Conservation (phyloP, 179 eudicot species). For the Beta lomatogona region DNA sequence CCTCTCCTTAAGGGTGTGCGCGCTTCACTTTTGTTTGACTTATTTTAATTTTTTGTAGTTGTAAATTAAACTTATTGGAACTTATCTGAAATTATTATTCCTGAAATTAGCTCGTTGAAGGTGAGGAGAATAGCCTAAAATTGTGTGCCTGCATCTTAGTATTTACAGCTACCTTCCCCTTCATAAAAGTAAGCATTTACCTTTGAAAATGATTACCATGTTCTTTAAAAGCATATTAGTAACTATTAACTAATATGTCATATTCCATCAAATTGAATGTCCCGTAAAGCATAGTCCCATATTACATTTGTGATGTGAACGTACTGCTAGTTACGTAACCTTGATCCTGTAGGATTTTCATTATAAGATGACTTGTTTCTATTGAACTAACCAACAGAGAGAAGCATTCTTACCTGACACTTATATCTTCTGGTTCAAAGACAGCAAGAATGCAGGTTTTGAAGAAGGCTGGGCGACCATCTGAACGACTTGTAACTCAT, state of each 20-base stretch:
- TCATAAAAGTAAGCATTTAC: too few relatives aligned
- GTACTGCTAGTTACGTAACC: not conserved
- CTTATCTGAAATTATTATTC: too few relatives aligned
- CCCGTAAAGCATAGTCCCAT: not conserved
- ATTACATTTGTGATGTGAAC: not conserved
- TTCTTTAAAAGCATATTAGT: not conserved
- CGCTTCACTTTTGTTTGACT: too few relatives aligned
- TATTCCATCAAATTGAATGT: not conserved
- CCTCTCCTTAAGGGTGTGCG: too few relatives aligned
- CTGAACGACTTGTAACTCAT: constrained; percentile 84
- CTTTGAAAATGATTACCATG: too few relatives aligned
- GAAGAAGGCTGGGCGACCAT: constrained; percentile 97
- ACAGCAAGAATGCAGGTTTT: constrained; percentile 86
- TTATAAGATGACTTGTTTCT: not conserved
- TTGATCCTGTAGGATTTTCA: not conserved
- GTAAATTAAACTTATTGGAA: too few relatives aligned
- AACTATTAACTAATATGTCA: not conserved
- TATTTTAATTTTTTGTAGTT: too few relatives aligned
- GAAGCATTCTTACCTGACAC: not conserved
- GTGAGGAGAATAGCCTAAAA: too few relatives aligned
- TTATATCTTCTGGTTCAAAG: constrained; percentile 35
- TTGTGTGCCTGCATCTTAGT: too few relatives aligned
- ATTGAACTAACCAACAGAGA: constrained; percentile 3
- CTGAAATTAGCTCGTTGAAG: too few relatives aligned
- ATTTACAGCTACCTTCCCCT: too few relatives aligned